phyloP scores from a whole-genome alignment of 306 rosid species.

The Lablab purpureus region DNA sequence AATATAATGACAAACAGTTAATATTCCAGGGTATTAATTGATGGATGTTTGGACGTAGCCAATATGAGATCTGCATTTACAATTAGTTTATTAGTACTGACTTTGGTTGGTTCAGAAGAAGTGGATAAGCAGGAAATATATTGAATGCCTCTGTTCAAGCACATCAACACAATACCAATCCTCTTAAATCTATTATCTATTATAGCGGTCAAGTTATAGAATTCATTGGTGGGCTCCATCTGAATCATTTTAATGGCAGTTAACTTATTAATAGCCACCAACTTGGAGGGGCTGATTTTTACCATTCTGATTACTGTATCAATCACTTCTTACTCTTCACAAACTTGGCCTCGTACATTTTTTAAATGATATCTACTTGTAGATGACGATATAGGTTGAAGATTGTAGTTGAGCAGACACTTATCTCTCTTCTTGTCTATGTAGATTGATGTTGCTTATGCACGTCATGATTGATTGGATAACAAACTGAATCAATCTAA shows the following conservation, averaged over 20 bases:
- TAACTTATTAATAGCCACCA: slow-evolving; percentile 3
- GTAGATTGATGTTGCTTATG: neutral
- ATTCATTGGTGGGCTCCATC: neutral
- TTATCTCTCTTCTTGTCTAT: slow-evolving; percentile 17
- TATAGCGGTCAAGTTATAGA: neutral
- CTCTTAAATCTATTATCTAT: neutral
- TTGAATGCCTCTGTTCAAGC: neutral
- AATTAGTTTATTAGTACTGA: neutral
- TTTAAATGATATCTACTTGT: slow-evolving; percentile 13
- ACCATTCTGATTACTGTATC: slow-evolving; percentile 22
- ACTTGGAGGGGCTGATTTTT: neutral
- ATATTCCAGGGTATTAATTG: neutral
- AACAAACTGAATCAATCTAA: neutral
- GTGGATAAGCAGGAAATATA: slow-evolving; percentile 1
- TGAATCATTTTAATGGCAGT: neutral
- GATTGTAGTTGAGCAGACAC: neutral
- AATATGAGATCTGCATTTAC: neutral
- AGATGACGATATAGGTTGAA: neutral
- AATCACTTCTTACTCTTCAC: neutral
- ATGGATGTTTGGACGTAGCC: neutral
- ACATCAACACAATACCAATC: neutral
- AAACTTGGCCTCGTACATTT: neutral
- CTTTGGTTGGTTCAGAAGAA: neutral
- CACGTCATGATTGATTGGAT: neutral
- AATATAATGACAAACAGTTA: neutral